phyloP scores from a whole-genome alignment of 768 basidiomycete genomes.

The Rhizopogon vinicolor region DNA sequence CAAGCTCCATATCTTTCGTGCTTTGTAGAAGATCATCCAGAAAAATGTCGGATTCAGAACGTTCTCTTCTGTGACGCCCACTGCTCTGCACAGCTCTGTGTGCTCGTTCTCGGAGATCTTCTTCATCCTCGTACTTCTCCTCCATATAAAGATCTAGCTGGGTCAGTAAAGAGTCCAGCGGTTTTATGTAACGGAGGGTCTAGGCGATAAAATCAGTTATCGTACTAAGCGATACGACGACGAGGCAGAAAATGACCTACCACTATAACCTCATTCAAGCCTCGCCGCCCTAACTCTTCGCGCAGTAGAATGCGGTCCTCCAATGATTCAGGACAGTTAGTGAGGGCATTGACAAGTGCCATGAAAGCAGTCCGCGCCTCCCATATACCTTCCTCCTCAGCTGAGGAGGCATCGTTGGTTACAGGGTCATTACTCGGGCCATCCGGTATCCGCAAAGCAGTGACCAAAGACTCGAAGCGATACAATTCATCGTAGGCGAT shows the following conservation, averaged over 20 bases:
- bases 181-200: slow-evolving; percentile 71
- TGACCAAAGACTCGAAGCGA: slow-evolving; percentile 75
- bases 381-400: slow-evolving; percentile 67
- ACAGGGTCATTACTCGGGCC: slow-evolving; percentile 29
- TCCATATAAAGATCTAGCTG: slow-evolving; percentile 82
- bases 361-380: slow-evolving; percentile 74
- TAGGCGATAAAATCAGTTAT: slow-evolving; percentile 21
- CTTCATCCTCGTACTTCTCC: slow-evolving; percentile 88
- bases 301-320: slow-evolving; percentile 77
- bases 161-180: slow-evolving; percentile 72
- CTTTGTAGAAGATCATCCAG: slow-evolving; percentile 58
- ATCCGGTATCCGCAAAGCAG: slow-evolving; percentile 54
- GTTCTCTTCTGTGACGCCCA: slow-evolving; percentile 13
- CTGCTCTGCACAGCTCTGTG: slow-evolving; percentile 29
- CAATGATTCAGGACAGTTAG: slow-evolving; percentile 67
- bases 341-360: slow-evolving; percentile 75
- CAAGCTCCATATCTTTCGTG: slow-evolving; percentile 40
- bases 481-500: slow-evolving; percentile 66
- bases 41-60: slow-evolving; percentile 48
- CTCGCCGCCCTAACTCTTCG: slow-evolving; percentile 79
- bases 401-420: slow-evolving; percentile 27
- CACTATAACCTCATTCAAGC: slow-evolving; percentile 78
- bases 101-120: slow-evolving; percentile 70
- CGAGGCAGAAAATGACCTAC: slow-evolving; percentile 41
- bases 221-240: background rate